Evolutionary conservation across 768 basidiomycete species (phyloP), one percentile per base, ranked within the genome.

Genomic region (Leccinum boreale): DNA sequence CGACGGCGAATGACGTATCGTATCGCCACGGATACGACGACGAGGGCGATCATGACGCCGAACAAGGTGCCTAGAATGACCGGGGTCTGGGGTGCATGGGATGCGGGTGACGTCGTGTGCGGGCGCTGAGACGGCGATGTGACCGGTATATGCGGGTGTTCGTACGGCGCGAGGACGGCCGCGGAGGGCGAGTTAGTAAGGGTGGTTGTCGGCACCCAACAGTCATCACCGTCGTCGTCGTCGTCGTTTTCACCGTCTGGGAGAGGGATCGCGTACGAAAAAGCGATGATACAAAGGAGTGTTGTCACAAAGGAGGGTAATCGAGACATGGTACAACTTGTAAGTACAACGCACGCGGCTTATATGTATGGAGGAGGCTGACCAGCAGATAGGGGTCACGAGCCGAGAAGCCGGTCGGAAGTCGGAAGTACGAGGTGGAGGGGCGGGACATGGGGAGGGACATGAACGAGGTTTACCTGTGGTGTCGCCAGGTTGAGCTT

Each of bases 241-340:
- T 58, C 57, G n/a, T 61, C 58, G 19, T 23, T 21, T 12, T 45
- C 44, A 2, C 44, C 55, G n/a, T 61, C 11, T 23, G 29, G 29
- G 9, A 56, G 31, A 17, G 67, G 67, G 23, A 55, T 35, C 17
- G 55, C 57, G 9, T 48, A 10, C 23, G 60, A 19, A 26, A 0
- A 29, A 1, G 19, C 5, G 26, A 50, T 17, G 1, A 63, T 12
- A 15, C 51, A 65, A 58, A 63, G 0, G 67, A 67, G 58, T 28
- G 62, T 60, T n/a, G 36, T 14, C 11, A 31, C 48, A 45, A 69
- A 65, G 1, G 67, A 69, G 58, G 28, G 67, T 60, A 49, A 24
- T 53, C 29, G 58, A 44, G 49, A 45, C 65, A 67, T 67, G 17
- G 36, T 45, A 45, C 17, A 36, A 10, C 17, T 39, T 9, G 17